Percentiles rank a stretch among this genome's conserved stretches.
phyloP scores from a whole-genome alignment of 352 stramenopile species.

The Phytophthora multivora region DNA sequence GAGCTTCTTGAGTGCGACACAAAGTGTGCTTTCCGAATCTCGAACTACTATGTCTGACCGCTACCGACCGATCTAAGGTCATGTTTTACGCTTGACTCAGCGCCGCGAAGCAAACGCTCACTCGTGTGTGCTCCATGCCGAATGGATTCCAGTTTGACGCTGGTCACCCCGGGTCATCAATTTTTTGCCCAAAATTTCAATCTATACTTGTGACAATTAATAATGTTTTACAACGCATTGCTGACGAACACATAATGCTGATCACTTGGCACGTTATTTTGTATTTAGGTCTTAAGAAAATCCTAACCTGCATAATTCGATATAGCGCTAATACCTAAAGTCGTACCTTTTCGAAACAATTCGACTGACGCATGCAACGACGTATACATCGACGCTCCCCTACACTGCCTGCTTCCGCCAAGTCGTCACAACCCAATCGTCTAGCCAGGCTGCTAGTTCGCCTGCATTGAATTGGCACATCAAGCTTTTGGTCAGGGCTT shows the following conservation, averaged over 20 bases:
- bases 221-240: neutral
- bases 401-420: conserved; percentile 10
- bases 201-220: neutral
- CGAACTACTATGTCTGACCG: neutral
- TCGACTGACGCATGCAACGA: conserved; percentile 27
- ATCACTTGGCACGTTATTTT: neutral
- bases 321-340: neutral
- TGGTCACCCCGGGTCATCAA: neutral
- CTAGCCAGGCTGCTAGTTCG: neutral
- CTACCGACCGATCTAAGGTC: neutral
- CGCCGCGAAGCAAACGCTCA: neutral
- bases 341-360: conserved; percentile 11
- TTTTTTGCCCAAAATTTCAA: conserved; percentile 1
- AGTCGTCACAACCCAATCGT: conserved; percentile 7
- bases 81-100: neutral
- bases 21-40: conserved; percentile 5
- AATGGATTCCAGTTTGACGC: neutral
- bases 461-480: neutral
- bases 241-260: neutral
- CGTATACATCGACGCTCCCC: neutral
- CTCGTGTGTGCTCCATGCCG: neutral
- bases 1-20: neutral
- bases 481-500: neutral
- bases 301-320: neutral
- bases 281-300: neutral